These are phyloP conservation scores for Protomyces arabidopsidicola DNA, from an alignment of 1,139 yeast genomes.

Conservation along the genomic window DNA sequence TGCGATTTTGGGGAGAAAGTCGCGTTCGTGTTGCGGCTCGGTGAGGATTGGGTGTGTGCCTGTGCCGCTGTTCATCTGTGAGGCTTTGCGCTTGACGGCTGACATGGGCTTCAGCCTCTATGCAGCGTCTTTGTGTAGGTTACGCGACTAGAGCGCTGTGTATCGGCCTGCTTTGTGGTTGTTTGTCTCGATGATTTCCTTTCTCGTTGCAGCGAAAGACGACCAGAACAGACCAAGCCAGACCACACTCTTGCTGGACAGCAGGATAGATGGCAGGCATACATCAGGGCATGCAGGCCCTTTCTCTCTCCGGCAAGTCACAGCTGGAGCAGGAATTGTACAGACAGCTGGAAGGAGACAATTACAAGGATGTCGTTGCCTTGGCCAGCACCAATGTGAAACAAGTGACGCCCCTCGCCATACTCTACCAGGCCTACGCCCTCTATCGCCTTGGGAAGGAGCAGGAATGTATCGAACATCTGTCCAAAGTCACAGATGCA, in stretches of 20 bases:
- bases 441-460: constrained; percentile 16
- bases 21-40: neutral
- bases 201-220: neutral
- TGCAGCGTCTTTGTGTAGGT: neutral
- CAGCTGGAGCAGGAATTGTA: too few relatives aligned
- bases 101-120: neutral
- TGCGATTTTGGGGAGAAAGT: neutral
- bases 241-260: too few relatives aligned
- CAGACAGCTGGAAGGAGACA: constrained; percentile 1
- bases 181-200: too few relatives aligned
- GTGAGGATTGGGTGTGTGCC: neutral
- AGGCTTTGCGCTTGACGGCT: neutral
- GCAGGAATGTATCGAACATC: constrained; percentile 3
- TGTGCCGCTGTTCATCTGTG: neutral
- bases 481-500: neutral
- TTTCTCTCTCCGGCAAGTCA: neutral
- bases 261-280: neutral
- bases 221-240: too few relatives aligned
- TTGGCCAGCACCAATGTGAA: neutral
- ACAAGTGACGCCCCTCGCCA: neutral
- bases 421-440: constrained; percentile 14
- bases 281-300: neutral
- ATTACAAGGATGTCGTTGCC: neutral
- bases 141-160: neutral
- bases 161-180: too few relatives aligned